Evolutionary conservation across 2,329 filamentous ascomycete species (phyloP).

Genomic region (Fusarium xyrophilum): DNA sequence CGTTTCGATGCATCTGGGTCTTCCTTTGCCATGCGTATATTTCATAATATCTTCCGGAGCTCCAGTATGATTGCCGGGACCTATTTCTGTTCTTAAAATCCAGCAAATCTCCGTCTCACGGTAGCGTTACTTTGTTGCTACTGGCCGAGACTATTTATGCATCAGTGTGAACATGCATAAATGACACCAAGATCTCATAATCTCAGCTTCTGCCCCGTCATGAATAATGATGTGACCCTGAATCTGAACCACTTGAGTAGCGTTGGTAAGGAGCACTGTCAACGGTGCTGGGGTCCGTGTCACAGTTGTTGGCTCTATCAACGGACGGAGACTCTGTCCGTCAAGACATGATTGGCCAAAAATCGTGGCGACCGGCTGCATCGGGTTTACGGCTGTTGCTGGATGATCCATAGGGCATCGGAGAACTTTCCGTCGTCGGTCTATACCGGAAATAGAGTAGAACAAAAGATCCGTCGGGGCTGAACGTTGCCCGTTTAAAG

Average conservation of each 20-base stretch:
- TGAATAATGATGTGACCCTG: not conserved
- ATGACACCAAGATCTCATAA: rapidly evolving
- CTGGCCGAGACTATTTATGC: not conserved
- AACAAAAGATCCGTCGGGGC: not conserved
- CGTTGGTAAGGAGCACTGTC: not conserved
- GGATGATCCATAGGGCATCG: too few species aligned
- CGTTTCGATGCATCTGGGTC: not conserved
- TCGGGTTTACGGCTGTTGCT: not conserved
- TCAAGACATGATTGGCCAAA: not conserved
- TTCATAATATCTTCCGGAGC: too few species aligned
- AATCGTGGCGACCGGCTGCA: not conserved
- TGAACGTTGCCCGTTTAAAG: not conserved
- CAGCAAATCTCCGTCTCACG: rapidly evolving
- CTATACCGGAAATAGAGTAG: not conserved
- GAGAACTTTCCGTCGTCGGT: rapidly evolving
- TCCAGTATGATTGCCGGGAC: too few species aligned
- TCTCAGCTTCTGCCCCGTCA: rapidly evolving
- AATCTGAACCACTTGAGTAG: not conserved
- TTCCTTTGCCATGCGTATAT: not conserved
- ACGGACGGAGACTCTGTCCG: not conserved
- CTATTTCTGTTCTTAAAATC: rapidly evolving
- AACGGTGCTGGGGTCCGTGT: not conserved
- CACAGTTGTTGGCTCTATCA: not conserved
- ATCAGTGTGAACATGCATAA: rapidly evolving
- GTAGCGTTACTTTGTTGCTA: not conserved